These are phyloP conservation scores for Nemania sp. DNA, from an alignment of 2,329 filamentous ascomycete genomes.

Conservation along the genomic window DNA sequence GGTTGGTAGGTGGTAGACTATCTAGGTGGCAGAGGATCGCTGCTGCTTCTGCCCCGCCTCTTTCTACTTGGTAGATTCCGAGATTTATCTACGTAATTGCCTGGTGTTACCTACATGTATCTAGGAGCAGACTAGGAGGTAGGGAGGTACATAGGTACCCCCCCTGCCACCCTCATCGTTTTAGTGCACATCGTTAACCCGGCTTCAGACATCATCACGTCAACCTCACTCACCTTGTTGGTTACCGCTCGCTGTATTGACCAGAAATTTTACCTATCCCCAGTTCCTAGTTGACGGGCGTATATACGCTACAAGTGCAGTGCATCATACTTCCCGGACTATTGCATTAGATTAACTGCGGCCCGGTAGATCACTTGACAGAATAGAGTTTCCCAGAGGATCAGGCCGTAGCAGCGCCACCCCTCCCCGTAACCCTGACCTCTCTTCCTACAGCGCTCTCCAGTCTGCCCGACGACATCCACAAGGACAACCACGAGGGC, in stretches of 20 bases:
- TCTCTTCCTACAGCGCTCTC: no score
- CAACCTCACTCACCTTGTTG: constrained; percentile 8
- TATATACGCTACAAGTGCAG: background rate
- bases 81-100: background rate
- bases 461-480: no score
- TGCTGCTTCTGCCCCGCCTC: constrained; percentile 19
- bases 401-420: background rate
- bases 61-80: background rate
- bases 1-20: no score
- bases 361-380: constrained; percentile 14
- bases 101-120: no score
- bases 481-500: no score
- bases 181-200: background rate
- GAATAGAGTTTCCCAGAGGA: constrained; percentile 31
- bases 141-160: no score
- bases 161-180: constrained; percentile 9
- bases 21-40: background rate
- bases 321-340: background rate
- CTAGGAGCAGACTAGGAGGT: no score
- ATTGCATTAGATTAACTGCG: background rate
- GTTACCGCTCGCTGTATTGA: constrained; percentile 2
- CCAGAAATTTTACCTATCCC: background rate
- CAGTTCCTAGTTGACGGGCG: background rate
- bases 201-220: constrained; percentile 19
- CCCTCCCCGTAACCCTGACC: no score